A percentile compares a stretch with the other conserved stretches of the same genome.
phyloP scores from a whole-genome alignment of 345 rosid species.

The Kernera saxatilis region DNA sequence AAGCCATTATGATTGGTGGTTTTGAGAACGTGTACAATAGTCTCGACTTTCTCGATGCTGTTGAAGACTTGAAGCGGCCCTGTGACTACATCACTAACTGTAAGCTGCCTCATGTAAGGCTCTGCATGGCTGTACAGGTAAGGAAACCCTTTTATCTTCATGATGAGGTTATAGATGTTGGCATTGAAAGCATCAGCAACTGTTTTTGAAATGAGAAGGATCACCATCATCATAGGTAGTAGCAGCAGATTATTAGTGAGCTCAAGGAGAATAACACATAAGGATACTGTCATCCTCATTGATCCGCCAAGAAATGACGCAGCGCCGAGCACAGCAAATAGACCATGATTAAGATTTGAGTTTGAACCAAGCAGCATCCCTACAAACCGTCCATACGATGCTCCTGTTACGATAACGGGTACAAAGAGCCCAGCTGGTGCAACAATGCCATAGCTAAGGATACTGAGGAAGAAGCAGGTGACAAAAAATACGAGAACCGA shows the following conservation, averaged over 20 bases:
- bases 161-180: conserved; percentile 77
- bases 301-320: conserved; percentile 92
- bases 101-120: conserved; percentile 91
- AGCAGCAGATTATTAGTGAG: conserved; percentile 79
- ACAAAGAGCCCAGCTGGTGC: conserved; percentile 88
- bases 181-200: conserved; percentile 85
- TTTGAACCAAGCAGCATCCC: conserved; percentile 66
- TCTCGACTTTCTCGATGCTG: conserved; percentile 74
- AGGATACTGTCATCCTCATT: conserved; percentile 92
- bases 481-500: conserved; percentile 63
- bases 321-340: conserved; percentile 90
- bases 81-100: conserved; percentile 69
- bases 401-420: conserved; percentile 87
- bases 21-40: conserved; percentile 65
- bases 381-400: conserved; percentile 77
- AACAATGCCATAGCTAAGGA: conserved; percentile 78
- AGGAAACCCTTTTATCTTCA: conserved; percentile 90
- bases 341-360: conserved; percentile 68
- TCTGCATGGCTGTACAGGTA: conserved; percentile 72
- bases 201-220: conserved; percentile 85
- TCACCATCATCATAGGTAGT: conserved; percentile 89
- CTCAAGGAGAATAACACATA: conserved; percentile 82
- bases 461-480: conserved; percentile 73
- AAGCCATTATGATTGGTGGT: conserved; percentile 75
- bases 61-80: conserved; percentile 73